These are phyloP conservation scores for Phytophthora podocarpi DNA, from an alignment of 352 stramenopile species.

Conservation along the genomic window DNA sequence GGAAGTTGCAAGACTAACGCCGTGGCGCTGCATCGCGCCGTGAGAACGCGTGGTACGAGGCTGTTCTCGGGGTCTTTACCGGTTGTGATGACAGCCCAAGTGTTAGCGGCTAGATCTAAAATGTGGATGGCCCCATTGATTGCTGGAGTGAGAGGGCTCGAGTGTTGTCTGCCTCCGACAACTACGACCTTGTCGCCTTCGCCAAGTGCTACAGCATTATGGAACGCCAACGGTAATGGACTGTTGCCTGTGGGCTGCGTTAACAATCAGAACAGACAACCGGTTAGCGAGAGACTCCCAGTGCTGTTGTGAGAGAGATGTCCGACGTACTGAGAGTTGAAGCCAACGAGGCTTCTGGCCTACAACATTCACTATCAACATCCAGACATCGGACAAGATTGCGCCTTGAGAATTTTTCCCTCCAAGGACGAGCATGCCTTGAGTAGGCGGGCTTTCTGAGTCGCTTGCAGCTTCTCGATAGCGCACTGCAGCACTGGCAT, in stretches of 20 bases:
- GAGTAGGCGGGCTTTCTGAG: conserved; percentile 12
- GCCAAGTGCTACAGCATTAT: conserved; percentile 45
- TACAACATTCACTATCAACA: conserved; percentile 34
- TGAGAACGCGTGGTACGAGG: conserved; percentile 11
- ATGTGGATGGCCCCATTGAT: conserved; percentile 49
- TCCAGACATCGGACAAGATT: conserved; percentile 55
- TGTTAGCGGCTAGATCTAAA: conserved; percentile 52
- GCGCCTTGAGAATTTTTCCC: conserved; percentile 42
- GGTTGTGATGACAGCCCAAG: conserved; percentile 45
- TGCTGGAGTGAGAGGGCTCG: neutral
- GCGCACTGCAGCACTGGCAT: conserved; percentile 37
- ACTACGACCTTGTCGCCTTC: conserved; percentile 51
- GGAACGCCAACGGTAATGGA: conserved; percentile 56
- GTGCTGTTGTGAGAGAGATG: neutral
- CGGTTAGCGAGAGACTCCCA: conserved; percentile 5
- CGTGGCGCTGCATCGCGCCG: conserved; percentile 41
- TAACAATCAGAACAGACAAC: neutral
- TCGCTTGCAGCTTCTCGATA: conserved; percentile 15
- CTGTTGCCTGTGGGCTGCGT: conserved; percentile 51
- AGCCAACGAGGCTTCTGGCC: conserved; percentile 36
- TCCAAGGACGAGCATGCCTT: conserved; percentile 55
- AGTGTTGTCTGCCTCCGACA: conserved; percentile 43
- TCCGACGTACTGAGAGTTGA: conserved; percentile 40
- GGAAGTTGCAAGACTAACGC: conserved; percentile 38
- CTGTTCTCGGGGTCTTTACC: conserved; percentile 2